A percentile compares a stretch with the other conserved stretches of the same genome.
These are phyloP conservation scores for Leccinum rimulosum DNA, from an alignment of 768 basidiomycete genomes.

Conservation along the genomic window DNA sequence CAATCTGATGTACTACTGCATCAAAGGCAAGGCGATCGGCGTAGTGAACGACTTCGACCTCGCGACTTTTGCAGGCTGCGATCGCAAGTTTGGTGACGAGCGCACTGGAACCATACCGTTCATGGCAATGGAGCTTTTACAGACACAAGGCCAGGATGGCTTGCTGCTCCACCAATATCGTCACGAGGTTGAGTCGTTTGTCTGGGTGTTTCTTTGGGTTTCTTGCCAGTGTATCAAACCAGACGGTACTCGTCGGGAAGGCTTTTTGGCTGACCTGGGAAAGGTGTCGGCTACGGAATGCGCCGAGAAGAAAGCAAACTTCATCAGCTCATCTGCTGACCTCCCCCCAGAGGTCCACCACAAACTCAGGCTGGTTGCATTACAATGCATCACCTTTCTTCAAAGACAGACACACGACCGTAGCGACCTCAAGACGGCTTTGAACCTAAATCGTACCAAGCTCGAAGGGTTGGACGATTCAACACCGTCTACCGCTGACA, in stretches of 20 bases:
- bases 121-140: slow-evolving; percentile 12
- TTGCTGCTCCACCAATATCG: background rate
- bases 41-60: slow-evolving; percentile 19
- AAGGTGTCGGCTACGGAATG: background rate
- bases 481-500: no score
- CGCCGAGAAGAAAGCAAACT: background rate
- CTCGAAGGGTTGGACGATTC: no score
- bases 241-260: background rate
- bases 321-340: background rate
- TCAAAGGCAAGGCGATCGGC: background rate
- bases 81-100: background rate
- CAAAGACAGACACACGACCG: no score
- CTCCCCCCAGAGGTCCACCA: no score
- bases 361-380: no score
- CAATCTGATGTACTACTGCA: slow-evolving; percentile 15
- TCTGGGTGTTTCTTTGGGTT: slow-evolving; percentile 3
- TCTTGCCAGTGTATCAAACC: background rate
- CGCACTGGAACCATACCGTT: slow-evolving; percentile 18
- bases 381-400: background rate
- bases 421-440: no score
- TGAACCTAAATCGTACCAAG: no score
- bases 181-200: background rate
- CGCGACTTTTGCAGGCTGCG: background rate
- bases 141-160: background rate
- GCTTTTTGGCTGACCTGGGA: background rate